Base-by-base conservation (phyloP, 768 basidiomycete genomes). In the Tricholoma matsutake region DNA sequence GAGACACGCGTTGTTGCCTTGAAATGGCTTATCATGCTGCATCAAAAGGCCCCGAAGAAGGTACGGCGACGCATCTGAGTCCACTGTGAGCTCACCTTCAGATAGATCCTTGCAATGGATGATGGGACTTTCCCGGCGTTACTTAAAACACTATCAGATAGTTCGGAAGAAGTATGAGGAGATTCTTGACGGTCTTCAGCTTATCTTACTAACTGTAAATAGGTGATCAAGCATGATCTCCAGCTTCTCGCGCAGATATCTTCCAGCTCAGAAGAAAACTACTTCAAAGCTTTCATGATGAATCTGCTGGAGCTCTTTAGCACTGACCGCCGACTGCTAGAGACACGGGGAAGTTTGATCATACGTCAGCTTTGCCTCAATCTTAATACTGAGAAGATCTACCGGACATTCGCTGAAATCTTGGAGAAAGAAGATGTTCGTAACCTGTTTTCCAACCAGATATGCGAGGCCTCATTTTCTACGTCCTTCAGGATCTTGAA, bases 11-110 rank as follows among this genome's bases (percentile, higher is more conserved):
- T 98, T 5, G 94, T 95, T 28, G 95, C 96, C 2, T 73, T 99
- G 67, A 96, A 96, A 75, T 99, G 97, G 97, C 78, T 99, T 39
- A 88, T 97, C 59, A 99, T 99, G 97, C 77, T 99, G 56, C 97
- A 99, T 75, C 92, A 96, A 72, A 98, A 98, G 69, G 94, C 95
- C 11, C 97, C 97, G 0, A 92, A 89, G 76, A 96, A 96, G 86
- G 95, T 91, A 62, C 51, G 69, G 57, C 10, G 55, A 22, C 18
- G 18, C 4, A 43, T 56, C 34, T 67, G 55, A 54, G 35, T 34
- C 34, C 11, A 11, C 11, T 6, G 31, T 11, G 14, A 35, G 29
- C 51, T 32, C 10, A 31, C 53, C 32, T 34, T 8, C 49, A 51
- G 29, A 16, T 67, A 98, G 96, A 96, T 97, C 63, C 78, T 98